A percentile compares a stretch with the other conserved stretches of the same genome.
Evolutionary conservation across 345 rosid genomes (phyloP).

Genomic region (Eucalyptus erythrocorys): DNA sequence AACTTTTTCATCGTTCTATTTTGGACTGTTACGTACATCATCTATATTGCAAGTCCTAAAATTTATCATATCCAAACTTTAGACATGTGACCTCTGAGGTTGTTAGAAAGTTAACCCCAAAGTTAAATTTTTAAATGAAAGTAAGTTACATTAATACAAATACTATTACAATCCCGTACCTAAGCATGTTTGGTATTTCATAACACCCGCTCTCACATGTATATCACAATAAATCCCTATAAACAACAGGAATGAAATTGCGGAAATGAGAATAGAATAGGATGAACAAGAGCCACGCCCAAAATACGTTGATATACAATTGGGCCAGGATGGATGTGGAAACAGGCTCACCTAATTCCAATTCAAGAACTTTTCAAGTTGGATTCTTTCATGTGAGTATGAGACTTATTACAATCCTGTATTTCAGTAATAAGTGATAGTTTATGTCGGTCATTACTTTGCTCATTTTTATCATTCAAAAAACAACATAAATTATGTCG

Average conservation of each 20-base stretch:
- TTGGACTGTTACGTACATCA: not conserved
- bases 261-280: not conserved
- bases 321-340: not conserved
- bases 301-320: not conserved
- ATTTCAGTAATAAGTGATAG: not conserved
- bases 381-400: not conserved
- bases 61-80: not conserved
- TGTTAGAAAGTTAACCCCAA: not conserved
- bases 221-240: not conserved
- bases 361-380: not conserved
- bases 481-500: not conserved
- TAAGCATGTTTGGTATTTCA: not conserved
- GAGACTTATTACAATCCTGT: not conserved
- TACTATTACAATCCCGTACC: not conserved
- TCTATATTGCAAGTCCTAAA: not conserved
- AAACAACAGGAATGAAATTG: not conserved
- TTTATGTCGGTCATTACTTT: not conserved
- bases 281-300: not conserved
- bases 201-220: not conserved
- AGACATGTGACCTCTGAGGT: not conserved
- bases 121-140: not conserved
- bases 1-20: not conserved
- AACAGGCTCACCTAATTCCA: not conserved
- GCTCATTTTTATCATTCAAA: not conserved
- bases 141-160: not conserved